These are phyloP conservation scores for Avena eriantha DNA, from an alignment of 176 grass and related monocot species.

Conservation along the genomic window DNA sequence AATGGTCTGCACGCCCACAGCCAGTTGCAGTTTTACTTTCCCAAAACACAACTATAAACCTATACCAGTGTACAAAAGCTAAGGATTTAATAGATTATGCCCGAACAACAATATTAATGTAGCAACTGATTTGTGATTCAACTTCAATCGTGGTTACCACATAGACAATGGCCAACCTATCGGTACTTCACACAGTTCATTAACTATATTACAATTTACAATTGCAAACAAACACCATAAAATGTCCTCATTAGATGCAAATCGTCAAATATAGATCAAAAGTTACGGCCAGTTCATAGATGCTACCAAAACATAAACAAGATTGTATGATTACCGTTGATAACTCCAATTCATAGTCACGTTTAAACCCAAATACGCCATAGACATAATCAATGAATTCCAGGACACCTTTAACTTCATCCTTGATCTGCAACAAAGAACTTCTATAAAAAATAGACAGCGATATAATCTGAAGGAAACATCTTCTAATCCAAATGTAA, in stretches of 20 bases:
- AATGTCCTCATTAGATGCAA: conserved; percentile 26
- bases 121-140: neutral
- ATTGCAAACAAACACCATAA: neutral
- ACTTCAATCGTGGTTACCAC: neutral
- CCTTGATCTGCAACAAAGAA: conserved; percentile 75
- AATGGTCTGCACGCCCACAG: neutral
- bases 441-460: conserved; percentile 15
- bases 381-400: conserved; percentile 92
- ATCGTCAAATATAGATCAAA: conserved; percentile 16
- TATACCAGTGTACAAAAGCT: neutral
- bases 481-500: neutral
- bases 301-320: neutral
- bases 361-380: conserved; percentile 84
- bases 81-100: neutral
- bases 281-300: neutral
- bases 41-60: neutral
- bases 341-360: conserved; percentile 78
- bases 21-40: neutral
- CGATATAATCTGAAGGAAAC: neutral
- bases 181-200: neutral
- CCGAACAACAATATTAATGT: neutral
- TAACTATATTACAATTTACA: neutral
- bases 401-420: conserved; percentile 79
- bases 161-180: neutral
- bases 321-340: conserved; percentile 67